Evolutionary conservation across 192 early-diverging fungal genomes (phyloP).

Genomic region (Phycomyces blakesleeanus): DNA sequence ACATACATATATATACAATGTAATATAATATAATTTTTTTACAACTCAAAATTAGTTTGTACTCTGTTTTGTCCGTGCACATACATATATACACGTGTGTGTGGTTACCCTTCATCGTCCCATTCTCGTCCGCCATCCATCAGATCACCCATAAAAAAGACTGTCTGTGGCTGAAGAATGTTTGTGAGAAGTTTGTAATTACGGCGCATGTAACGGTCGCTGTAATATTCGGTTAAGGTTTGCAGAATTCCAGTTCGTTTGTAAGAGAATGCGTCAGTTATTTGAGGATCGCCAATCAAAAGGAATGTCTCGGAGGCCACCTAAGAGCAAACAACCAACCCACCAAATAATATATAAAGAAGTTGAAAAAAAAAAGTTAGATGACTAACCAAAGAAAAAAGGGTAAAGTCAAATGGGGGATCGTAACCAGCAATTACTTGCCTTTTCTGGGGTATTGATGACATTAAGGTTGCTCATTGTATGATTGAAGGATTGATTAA

Average conservation of each 20-base stretch:
- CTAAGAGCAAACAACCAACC: too few species aligned
- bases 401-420: too few species aligned
- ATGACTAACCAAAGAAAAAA: too few species aligned
- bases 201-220: slow-evolving; percentile 80
- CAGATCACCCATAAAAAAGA: slow-evolving; percentile 83
- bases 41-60: slow-evolving; percentile 14
- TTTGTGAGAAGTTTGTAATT: slow-evolving; percentile 60
- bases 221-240: slow-evolving; percentile 68
- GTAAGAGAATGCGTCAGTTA: slow-evolving; percentile 90
- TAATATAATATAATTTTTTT: slow-evolving; percentile 13
- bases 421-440: background rate
- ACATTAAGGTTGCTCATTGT: background rate
- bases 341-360: too few species aligned
- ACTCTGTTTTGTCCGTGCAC: slow-evolving; percentile 5
- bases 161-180: slow-evolving; percentile 52
- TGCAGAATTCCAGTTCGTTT: slow-evolving; percentile 59
- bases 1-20: background rate
- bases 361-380: too few species aligned
- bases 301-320: slow-evolving; percentile 40
- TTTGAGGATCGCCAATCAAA: slow-evolving; percentile 88
- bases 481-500: background rate
- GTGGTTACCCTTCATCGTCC: slow-evolving; percentile 38
- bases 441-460: background rate
- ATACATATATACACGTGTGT: background rate
- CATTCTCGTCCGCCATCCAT: slow-evolving; percentile 75